These are phyloP conservation scores for Melastoma malabathricum DNA, from an alignment of 345 rosid genomes.

Conservation along the genomic window DNA sequence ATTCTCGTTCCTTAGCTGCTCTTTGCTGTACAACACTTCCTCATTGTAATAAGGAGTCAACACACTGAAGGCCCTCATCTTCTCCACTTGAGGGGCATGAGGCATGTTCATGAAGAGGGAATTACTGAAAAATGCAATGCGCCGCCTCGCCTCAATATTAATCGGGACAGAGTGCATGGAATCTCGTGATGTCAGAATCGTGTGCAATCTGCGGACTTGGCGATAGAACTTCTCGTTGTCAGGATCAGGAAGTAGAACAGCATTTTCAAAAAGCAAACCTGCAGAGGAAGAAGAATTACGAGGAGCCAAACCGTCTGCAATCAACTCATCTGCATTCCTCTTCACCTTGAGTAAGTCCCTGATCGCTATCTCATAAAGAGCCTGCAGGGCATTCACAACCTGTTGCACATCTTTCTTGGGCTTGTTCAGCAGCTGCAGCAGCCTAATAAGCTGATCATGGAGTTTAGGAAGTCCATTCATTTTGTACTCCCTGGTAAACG, in stretches of 20 bases:
- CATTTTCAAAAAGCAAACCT: constrained; percentile 69
- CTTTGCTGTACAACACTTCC: constrained; percentile 80
- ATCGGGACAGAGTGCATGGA: constrained; percentile 72
- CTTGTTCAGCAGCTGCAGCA: constrained; percentile 42
- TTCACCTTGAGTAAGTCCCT: constrained; percentile 67
- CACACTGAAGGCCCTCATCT: constrained; percentile 95
- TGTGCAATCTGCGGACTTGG: constrained; percentile 81
- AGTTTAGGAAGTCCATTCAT: constrained; percentile 58
- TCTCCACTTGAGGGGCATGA: constrained; percentile 98
- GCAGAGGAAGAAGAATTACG: constrained; percentile 58
- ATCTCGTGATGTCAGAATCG: constrained; percentile 80
- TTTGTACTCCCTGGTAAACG: constrained; percentile 69
- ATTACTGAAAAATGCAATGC: constrained; percentile 93
- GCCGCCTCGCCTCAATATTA: constrained; percentile 88
- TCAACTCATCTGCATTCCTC: constrained; percentile 49
- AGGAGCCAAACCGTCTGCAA: constrained; percentile 65
- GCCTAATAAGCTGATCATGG: constrained; percentile 58
- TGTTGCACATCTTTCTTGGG: constrained; percentile 40
- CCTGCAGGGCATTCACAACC: constrained; percentile 78
- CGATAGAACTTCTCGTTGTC: constrained; percentile 61
- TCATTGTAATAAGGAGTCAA: constrained; percentile 89
- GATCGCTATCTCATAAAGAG: constrained; percentile 70
- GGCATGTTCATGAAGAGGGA: constrained; percentile 97
- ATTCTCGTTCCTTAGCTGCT: constrained; percentile 75
- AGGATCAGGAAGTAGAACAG: constrained; percentile 57